A percentile compares a stretch with the other conserved stretches of the same genome.
Conservation (phyloP, 2,329 filamentous ascomycete species). For the Exophiala alcalophila region DNA sequence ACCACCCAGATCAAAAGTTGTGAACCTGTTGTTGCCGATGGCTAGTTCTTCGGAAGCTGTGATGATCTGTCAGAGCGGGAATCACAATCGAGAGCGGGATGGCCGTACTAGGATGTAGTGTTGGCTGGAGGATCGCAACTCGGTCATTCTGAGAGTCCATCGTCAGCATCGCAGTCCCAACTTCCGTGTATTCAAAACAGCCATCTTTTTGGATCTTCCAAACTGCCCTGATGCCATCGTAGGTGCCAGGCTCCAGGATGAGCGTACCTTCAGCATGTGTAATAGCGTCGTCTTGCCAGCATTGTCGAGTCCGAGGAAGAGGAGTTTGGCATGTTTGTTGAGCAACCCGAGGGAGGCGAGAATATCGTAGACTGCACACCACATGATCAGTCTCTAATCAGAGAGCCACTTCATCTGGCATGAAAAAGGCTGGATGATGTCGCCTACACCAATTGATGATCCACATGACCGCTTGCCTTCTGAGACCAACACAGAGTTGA, state of each 20-base stretch:
- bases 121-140: constrained; percentile 85
- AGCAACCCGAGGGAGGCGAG: constrained; percentile 81
- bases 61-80: not conserved
- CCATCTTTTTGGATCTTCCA: too few relatives aligned
- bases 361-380: constrained; percentile 72
- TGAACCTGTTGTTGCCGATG: constrained; percentile 91
- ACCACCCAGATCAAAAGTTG: constrained; percentile 88
- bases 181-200: not conserved
- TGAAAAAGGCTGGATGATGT: not conserved
- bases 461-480: too few relatives aligned
- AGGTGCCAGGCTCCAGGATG: not conserved
- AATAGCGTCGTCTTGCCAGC: constrained; percentile 90
- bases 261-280: constrained; percentile 87
- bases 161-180: constrained; percentile 1
- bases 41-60: constrained; percentile 85
- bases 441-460: constrained; percentile 89
- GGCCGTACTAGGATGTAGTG: constrained; percentile 79
- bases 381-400: constrained; percentile 16
- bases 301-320: constrained; percentile 91
- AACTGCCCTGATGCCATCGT: too few relatives aligned
- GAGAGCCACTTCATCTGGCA: not conserved
- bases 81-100: constrained; percentile 1
- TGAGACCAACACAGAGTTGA: too few relatives aligned
- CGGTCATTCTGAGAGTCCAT: constrained; percentile 69
- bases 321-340: constrained; percentile 94